A percentile compares a stretch with the other conserved stretches of the same genome.
These are phyloP conservation scores for Pythium volutum DNA, from an alignment of 352 stramenopile genomes.

Conservation along the genomic window DNA sequence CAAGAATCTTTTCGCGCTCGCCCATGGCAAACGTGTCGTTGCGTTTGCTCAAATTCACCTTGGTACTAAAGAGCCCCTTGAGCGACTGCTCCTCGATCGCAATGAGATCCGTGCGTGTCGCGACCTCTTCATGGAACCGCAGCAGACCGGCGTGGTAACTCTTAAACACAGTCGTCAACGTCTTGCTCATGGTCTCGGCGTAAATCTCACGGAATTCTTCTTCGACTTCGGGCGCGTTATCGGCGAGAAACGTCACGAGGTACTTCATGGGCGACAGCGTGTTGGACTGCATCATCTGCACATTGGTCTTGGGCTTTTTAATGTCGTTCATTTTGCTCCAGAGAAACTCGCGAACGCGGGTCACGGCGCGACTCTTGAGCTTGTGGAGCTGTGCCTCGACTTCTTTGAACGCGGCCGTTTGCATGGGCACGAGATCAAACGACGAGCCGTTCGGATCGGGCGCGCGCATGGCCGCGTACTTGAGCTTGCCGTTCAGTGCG, in stretches of 20 bases:
- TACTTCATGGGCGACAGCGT: conserved; percentile 96
- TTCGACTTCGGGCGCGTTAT: conserved; percentile 91
- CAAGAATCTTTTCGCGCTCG: conserved; percentile 89
- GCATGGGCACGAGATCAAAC: conserved; percentile 83
- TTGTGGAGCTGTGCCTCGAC: conserved; percentile 92
- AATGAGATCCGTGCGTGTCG: conserved; percentile 92
- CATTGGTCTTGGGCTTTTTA: conserved; percentile 97
- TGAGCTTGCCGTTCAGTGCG: conserved; percentile 92
- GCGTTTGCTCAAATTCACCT: conserved; percentile 95
- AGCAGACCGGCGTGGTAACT: conserved; percentile 95
- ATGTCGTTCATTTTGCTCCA: conserved; percentile 91
- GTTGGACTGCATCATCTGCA: conserved; percentile 98
- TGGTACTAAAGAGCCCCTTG: conserved; percentile 76
- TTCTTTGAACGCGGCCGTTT: conserved; percentile 91
- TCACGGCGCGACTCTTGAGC: conserved; percentile 71
- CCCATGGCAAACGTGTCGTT: conserved; percentile 94
- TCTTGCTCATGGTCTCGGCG: conserved; percentile 96
- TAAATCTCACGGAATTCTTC: conserved; percentile 96
- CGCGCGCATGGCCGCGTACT: conserved; percentile 77
- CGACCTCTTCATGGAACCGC: conserved; percentile 93
- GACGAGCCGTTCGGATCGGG: conserved; percentile 62
- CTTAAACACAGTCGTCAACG: conserved; percentile 93
- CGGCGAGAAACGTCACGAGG: conserved; percentile 93
- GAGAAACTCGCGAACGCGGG: conserved; percentile 92
- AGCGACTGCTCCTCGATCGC: conserved; percentile 94